Percentiles rank a stretch among this genome's conserved stretches.
phyloP scores from a whole-genome alignment of 1,139 yeast genomes.

The Debaryomycetaceae sp. region DNA sequence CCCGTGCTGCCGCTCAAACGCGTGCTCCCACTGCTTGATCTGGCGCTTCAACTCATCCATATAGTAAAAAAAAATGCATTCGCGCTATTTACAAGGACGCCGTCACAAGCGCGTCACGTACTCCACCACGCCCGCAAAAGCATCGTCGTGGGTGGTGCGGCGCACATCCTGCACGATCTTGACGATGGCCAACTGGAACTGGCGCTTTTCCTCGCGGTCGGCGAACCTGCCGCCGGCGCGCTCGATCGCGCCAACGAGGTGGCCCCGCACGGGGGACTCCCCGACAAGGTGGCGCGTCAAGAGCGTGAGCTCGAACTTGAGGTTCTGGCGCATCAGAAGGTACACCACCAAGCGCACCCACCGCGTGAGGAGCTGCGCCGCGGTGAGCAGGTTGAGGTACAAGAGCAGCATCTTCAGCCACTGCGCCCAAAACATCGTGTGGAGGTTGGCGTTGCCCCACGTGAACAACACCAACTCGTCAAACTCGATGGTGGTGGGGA shows the following conservation, averaged over 20 bases:
- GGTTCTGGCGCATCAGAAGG: conserved; percentile 27
- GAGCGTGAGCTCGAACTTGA: conserved; percentile 26
- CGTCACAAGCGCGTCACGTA: not conserved
- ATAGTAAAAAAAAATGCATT: not conserved
- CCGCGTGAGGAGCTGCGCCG: conserved; percentile 3
- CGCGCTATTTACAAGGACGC: conserved; percentile 1
- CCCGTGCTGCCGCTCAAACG: conserved; percentile 37
- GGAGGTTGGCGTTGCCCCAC: conserved; percentile 37
- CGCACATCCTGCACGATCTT: conserved; percentile 2
- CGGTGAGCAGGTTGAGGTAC: not conserved
- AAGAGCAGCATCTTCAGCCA: conserved; percentile 24
- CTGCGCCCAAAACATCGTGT: conserved; percentile 39
- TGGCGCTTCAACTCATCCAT: conserved; percentile 15
- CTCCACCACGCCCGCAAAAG: conserved; percentile 3
- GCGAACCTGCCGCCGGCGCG: not conserved
- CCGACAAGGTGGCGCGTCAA: conserved; percentile 28
- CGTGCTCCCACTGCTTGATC: conserved; percentile 63
- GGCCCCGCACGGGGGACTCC: not conserved
- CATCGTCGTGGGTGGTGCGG: conserved; percentile 2
- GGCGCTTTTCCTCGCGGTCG: not conserved
- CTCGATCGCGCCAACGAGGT: conserved; percentile 1
- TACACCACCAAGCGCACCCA: conserved; percentile 38
- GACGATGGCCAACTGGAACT: conserved; percentile 2
- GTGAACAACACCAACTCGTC: conserved; percentile 27
- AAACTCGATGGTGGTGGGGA: conserved; percentile 10